Conservation (phyloP, 495 filamentous ascomycete genomes). For the Hypoxylon intermedium region DNA sequence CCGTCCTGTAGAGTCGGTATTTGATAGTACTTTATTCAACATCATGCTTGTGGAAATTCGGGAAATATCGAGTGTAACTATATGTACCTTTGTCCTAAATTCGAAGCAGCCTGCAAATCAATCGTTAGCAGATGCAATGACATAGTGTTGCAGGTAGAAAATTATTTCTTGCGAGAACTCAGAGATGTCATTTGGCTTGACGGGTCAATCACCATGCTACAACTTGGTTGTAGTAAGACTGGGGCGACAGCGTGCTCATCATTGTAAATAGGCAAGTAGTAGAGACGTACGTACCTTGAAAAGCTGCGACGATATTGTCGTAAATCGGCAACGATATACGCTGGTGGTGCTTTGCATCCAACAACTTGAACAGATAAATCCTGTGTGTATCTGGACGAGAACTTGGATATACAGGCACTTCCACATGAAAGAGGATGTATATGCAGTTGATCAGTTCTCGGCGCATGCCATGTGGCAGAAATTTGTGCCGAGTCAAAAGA, state of each 20-base stretch:
- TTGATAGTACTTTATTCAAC: constrained; percentile 69
- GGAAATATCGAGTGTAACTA: neutral
- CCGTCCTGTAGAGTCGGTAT: constrained; percentile 61
- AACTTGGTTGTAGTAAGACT: constrained; percentile 75
- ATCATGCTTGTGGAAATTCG: constrained; percentile 54
- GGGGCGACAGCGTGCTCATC: constrained; percentile 94
- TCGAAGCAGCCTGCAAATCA: constrained; percentile 2
- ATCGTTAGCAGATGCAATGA: constrained; percentile 15
- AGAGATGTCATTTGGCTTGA: constrained; percentile 91
- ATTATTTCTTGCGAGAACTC: constrained; percentile 50
- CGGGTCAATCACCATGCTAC: constrained; percentile 85
- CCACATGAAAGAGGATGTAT: neutral
- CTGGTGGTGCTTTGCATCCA: neutral
- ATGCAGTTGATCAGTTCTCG: neutral
- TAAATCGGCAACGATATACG: neutral
- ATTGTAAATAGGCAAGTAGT: constrained; percentile 51
- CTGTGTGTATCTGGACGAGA: no score
- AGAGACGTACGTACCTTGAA: constrained; percentile 42
- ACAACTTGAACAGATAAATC: neutral
- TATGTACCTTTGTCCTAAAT: constrained; percentile 10
- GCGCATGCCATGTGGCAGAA: neutral
- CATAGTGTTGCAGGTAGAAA: constrained; percentile 7
- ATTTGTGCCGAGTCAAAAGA: constrained; percentile 33
- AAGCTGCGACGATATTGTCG: neutral
- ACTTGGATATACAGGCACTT: no score